Base-by-base conservation (phyloP, 2,329 filamentous ascomycete genomes). In the Fusarium graminum region DNA sequence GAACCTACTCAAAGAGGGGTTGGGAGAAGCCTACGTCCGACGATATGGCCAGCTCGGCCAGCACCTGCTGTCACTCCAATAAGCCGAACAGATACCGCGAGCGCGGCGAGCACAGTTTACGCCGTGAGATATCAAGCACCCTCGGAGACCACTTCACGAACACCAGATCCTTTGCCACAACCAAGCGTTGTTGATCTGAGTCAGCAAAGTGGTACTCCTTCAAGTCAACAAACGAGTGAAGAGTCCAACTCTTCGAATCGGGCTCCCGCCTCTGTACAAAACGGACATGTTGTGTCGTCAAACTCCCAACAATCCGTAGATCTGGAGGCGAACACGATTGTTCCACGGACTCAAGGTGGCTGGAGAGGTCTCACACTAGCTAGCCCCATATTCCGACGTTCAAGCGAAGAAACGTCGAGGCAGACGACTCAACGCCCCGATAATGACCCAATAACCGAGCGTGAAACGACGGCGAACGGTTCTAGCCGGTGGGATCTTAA, bases 51-150 rank as follows among this genome's bases (percentile, higher is more conserved):
- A 58, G 74, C 85, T 63, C 78, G 86, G n/a, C 86, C 86, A 39
- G 77, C 82, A 7, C 81, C 84, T 34, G 82, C 82, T 30, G 80
- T 81, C 4, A 88, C 86, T 0, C 86, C 87, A 0, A 74, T 88
- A 41, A 89, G 86, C 70, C 81, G 87, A 63, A 86, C 86, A 17
- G 87, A 90, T 60, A 89, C 87, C 2, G 82, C 85, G 17, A 89
- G 87, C 69, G 87, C 86, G 1, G 86, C 86, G 42, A 89, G 87
- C 73, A 90, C 87, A 2, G 83, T 87, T 4, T 90, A 90, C 64
- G 85, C 86, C 8, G 81, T 90, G 34, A 81, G 86, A 51, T 89
- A 89, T 65, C 86, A 88, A 53, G 81, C 85, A 12, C 79, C 85
- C 8, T 84, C 85, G 3, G 87, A 87, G 57, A 80, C 80, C 16